A percentile compares a stretch with the other conserved stretches of the same genome.
Evolutionary conservation across 2,329 filamentous ascomycete genomes (phyloP).

Genomic region (Cordyceps cateniannulata): DNA sequence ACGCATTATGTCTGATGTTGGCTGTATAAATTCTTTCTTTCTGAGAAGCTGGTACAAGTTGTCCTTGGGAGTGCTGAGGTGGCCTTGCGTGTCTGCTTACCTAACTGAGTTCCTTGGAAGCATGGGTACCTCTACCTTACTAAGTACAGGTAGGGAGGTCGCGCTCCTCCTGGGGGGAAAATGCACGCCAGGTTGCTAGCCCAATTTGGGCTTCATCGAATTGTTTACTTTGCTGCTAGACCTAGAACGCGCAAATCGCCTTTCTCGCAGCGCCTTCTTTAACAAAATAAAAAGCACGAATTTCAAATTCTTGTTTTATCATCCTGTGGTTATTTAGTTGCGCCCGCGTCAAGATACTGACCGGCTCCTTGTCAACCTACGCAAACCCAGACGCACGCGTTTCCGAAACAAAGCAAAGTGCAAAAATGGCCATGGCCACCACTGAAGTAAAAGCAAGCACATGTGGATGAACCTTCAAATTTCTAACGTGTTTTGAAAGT

Average conservation of each 20-base stretch:
- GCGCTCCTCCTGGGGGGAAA: no score
- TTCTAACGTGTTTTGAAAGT: slow-evolving; percentile 27
- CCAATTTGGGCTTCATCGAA: not conserved
- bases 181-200: not conserved
- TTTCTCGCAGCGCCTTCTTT: not conserved
- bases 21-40: not conserved
- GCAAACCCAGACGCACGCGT: not conserved
- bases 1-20: slow-evolving; percentile 53
- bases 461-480: not conserved
- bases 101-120: not conserved
- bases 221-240: not conserved
- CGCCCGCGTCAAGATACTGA: no score
- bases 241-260: not conserved
- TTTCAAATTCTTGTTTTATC: no score
- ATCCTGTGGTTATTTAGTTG: no score
- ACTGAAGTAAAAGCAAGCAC: not conserved
- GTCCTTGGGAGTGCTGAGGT: slow-evolving; percentile 1
- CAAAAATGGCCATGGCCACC: slow-evolving; percentile 13
- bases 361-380: no score
- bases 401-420: not conserved
- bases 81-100: slow-evolving; percentile 11
- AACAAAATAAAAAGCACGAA: not conserved
- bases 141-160: no score
- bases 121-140: not conserved
- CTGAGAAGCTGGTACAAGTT: not conserved